Percentiles rank a stretch among this genome's conserved stretches.
phyloP scores from a whole-genome alignment of 306 rosid species.

The Ochetophila trinervis region DNA sequence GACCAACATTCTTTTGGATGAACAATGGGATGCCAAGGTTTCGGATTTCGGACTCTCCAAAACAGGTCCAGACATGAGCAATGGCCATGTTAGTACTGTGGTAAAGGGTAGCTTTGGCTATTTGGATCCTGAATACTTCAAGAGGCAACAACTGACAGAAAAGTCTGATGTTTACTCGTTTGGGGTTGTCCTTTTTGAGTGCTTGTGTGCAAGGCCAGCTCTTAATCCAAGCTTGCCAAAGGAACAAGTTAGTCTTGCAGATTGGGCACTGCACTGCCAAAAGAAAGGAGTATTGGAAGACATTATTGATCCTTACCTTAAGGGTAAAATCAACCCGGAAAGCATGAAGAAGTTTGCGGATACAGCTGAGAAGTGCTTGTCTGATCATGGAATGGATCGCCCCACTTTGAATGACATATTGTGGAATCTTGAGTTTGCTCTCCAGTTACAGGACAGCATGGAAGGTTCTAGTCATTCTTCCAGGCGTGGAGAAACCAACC shows the following conservation, averaged over 20 bases:
- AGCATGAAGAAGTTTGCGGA: slow-evolving; percentile 49
- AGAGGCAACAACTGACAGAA: slow-evolving; percentile 49
- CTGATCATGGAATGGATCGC: slow-evolving; percentile 40
- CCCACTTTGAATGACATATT: slow-evolving; percentile 48
- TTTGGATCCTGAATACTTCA: slow-evolving; percentile 51
- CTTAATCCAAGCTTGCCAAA: slow-evolving; percentile 44
- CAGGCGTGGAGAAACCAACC: neutral
- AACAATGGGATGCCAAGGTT: slow-evolving; percentile 53
- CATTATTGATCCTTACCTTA: slow-evolving; percentile 41
- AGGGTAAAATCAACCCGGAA: slow-evolving; percentile 45
- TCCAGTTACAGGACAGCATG: slow-evolving; percentile 44
- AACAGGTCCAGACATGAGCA: slow-evolving; percentile 46
- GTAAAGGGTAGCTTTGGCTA: slow-evolving; percentile 57
- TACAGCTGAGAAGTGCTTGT: slow-evolving; percentile 50
- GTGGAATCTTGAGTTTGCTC: slow-evolving; percentile 53
- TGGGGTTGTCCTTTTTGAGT: slow-evolving; percentile 54
- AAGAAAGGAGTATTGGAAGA: slow-evolving; percentile 41
- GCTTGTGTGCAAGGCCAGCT: slow-evolving; percentile 48
- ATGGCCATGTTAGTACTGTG: slow-evolving; percentile 51
- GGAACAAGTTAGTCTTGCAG: slow-evolving; percentile 56
- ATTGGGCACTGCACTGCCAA: slow-evolving; percentile 50
- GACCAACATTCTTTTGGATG: slow-evolving; percentile 55
- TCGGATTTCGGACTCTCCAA: slow-evolving; percentile 55
- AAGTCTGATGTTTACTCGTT: slow-evolving; percentile 54
- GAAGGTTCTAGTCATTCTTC: slow-evolving; percentile 21